Base-by-base conservation (phyloP, 345 rosid species). In the Trapa incisa region DNA sequence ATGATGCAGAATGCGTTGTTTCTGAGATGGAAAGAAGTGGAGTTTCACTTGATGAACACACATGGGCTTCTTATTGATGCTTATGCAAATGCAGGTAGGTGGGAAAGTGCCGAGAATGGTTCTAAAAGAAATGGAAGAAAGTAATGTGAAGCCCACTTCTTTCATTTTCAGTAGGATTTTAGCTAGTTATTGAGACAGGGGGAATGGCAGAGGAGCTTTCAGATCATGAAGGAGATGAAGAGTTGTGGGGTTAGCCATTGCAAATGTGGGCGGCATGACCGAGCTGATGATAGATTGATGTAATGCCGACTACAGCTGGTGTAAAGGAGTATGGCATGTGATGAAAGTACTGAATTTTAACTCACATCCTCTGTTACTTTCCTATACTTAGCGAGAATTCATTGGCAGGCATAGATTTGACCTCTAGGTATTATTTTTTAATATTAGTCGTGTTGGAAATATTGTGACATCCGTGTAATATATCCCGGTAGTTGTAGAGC, bases 31-130 rank as follows among this genome's bases (percentile, higher is more conserved):
- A 91, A 79, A 82, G 80, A 73, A 82, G 77, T 33, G 96, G 95
- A 14, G 95, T 94, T 72, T 80, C 75, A 3, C 95, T 95, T 3
- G 94, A 94, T 80, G 96, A 94, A 54, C 87, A 79, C 68, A 88
- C 96, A 88, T 68, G 85, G 97, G 80, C 79, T 91, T 64, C 81
- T 94, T 36, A 83, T 89, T 64, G 96, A 91, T 82, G 99, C 97
- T 1, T 94, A 91, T 73, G 80, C 84, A 5, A 82, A 87, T 82
- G 97, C 91, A 0, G 97, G 91, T 5, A 83, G 99, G 73, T 89
- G 96, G 99, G 99, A 91, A 68, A 94, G 99, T 33, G 93, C 97
- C 97, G 0, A 87, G 92, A 70, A 84, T 91, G 52, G 93, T 94
- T 68, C 76, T 91, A 86, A 87, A 91, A 77, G 95, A 94, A 80